phyloP scores from a whole-genome alignment of 169 alveolate genomes.

The Pseudocohnilembus persalinus region DNA sequence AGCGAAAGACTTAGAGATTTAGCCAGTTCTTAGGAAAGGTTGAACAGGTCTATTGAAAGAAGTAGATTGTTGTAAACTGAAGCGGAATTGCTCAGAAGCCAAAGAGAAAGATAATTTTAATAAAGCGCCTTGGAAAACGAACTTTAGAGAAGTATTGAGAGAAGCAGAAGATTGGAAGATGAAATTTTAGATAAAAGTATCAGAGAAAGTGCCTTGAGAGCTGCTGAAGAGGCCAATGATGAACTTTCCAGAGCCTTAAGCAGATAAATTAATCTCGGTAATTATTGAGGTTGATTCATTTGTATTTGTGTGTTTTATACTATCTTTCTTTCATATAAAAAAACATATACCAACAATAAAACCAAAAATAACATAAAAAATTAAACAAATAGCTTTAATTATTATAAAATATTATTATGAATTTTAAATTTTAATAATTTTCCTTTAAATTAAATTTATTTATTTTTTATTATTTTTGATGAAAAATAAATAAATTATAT shows the following conservation, averaged over 20 bases:
- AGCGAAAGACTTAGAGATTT: neutral
- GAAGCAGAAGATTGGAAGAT: neutral
- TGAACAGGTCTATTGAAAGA: neutral
- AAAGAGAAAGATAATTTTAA: constrained; percentile 10
- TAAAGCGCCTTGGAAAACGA: neutral
- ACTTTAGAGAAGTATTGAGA: neutral
- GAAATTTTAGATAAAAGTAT: neutral
- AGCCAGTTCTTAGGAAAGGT: neutral
- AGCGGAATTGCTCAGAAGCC: constrained; percentile 1
- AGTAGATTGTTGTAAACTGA: neutral
- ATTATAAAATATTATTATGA: too few species aligned
- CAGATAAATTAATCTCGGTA: constrained; percentile 17
- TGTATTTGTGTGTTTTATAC: too few species aligned
- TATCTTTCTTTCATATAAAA: too few species aligned
- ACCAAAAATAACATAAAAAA: too few species aligned
- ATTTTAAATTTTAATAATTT: too few species aligned
- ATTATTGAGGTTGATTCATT: too few species aligned
- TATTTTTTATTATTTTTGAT: too few species aligned
- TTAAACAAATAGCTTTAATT: too few species aligned
- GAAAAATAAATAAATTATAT: too few species aligned
- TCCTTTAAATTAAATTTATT: too few species aligned
- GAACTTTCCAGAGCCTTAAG: constrained; percentile 39
- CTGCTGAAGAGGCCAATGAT: constrained; percentile 31
- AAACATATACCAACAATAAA: too few species aligned
- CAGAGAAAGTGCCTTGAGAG: neutral